Percentiles rank a stretch among this genome's conserved stretches.
These are phyloP conservation scores for Lecanoromycetidae sp. DNA, from an alignment of 2,329 filamentous ascomycete species.

Conservation along the genomic window DNA sequence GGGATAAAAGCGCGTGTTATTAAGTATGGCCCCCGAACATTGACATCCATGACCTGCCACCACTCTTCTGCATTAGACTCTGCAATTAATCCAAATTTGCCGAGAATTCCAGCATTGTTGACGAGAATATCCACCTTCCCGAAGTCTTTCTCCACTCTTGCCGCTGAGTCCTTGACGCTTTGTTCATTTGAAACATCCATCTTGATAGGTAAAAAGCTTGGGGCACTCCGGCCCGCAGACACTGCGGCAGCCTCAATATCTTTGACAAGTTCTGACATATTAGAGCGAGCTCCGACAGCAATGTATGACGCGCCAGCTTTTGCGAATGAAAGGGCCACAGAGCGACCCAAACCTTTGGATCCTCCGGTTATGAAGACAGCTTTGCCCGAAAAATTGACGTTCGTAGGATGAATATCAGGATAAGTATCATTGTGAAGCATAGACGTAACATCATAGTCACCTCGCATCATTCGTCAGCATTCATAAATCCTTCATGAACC, in stretches of 20 bases:
- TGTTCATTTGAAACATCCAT: conserved; percentile 33
- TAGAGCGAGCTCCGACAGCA: conserved; percentile 42
- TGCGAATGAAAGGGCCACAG: conserved; percentile 43
- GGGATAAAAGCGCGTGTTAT: conserved; percentile 36
- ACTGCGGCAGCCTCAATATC: conserved; percentile 24
- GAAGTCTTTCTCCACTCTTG: conserved; percentile 24
- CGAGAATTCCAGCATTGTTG: conserved; percentile 36
- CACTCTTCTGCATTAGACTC: too few species aligned
- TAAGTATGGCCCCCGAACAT: conserved; percentile 38
- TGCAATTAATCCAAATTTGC: too few species aligned
- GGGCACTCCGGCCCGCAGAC: conserved; percentile 24
- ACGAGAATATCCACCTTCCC: conserved; percentile 33
- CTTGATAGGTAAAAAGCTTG: conserved; percentile 33
- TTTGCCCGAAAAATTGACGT: conserved; percentile 24
- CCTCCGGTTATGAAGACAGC: conserved; percentile 44
- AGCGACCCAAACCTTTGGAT: conserved; percentile 42
- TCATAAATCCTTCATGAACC: too few species aligned
- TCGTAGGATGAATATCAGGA: conserved; percentile 35
- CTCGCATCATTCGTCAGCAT: neutral
- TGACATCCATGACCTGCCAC: too few species aligned
- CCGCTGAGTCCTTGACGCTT: conserved; percentile 27
- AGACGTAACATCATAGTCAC: conserved; percentile 15
- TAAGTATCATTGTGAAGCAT: conserved; percentile 40
- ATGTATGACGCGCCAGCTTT: conserved; percentile 41
- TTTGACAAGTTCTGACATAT: conserved; percentile 21